Conservation (phyloP, 805 yeast species). For the Monosporozyma aquatica region DNA sequence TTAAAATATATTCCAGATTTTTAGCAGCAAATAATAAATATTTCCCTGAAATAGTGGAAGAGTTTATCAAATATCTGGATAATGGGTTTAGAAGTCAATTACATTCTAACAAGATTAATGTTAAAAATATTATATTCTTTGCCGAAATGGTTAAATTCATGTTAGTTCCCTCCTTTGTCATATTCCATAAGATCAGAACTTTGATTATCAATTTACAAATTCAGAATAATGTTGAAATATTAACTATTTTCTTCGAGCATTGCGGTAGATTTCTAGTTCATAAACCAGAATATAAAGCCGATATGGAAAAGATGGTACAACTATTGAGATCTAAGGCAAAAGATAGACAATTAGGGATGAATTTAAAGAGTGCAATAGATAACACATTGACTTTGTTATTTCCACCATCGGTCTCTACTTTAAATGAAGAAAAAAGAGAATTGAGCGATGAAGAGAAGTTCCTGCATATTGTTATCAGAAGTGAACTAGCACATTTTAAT, state of each 20-base stretch:
- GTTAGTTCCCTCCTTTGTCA: constrained; percentile 57
- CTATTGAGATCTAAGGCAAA: constrained; percentile 43
- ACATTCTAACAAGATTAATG: constrained; percentile 42
- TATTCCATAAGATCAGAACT: constrained; percentile 63
- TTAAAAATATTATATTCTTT: constrained; percentile 52
- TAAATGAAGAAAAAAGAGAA: constrained; percentile 21
- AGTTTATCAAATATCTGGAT: constrained; percentile 48
- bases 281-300: constrained; percentile 44
- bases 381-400: constrained; percentile 45
- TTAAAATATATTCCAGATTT: constrained; percentile 54
- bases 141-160: constrained; percentile 71
- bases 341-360: constrained; percentile 41
- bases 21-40: constrained; percentile 47
- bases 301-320: constrained; percentile 56
- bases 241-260: constrained; percentile 62
- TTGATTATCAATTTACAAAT: constrained; percentile 44
- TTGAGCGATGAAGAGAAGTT: constrained; percentile 40
- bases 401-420: constrained; percentile 41
- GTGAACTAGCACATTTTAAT: constrained; percentile 38
- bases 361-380: constrained; percentile 50
- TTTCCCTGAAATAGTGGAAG: constrained; percentile 43
- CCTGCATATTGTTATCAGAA: constrained; percentile 41
- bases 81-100: constrained; percentile 52
- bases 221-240: constrained; percentile 56
- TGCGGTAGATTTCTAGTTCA: constrained; percentile 59